Conservation (phyloP, 352 stramenopile species). For the Globisporangium viniferum region DNA sequence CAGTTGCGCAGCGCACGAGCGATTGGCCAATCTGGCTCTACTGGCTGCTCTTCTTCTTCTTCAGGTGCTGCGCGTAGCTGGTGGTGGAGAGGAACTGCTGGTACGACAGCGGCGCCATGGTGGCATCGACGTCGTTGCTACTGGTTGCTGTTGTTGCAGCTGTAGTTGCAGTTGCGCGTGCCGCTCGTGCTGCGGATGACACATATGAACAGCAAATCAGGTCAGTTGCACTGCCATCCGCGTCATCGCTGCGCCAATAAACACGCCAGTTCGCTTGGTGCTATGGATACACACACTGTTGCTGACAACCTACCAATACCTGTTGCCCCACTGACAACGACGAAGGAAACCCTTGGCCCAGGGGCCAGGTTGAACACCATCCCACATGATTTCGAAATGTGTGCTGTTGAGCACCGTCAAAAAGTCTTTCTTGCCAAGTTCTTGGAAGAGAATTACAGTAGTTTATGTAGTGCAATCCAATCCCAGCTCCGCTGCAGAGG, state of each 20-base stretch:
- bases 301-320: not conserved
- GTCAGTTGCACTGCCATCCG: not conserved
- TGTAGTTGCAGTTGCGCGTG: not conserved
- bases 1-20: no score
- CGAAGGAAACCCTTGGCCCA: no score
- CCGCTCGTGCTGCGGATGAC: not conserved
- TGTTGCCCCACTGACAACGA: not conserved
- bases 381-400: no score
- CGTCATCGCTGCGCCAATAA: not conserved
- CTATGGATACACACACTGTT: not conserved
- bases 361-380: no score
- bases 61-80: no score
- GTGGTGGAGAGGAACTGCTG: slow-evolving; percentile 48
- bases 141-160: slow-evolving; percentile 8
- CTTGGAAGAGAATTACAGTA: no score
- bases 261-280: not conserved
- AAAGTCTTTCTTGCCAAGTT: no score
- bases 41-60: no score
- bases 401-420: no score
- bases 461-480: no score
- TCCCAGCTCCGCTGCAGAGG: no score
- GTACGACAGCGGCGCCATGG: slow-evolving; percentile 30
- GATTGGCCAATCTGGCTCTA: no score
- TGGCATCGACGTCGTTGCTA: not conserved
- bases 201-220: not conserved